Base-by-base conservation (phyloP, 106 monocot species). In the Apostasia ramifera region DNA sequence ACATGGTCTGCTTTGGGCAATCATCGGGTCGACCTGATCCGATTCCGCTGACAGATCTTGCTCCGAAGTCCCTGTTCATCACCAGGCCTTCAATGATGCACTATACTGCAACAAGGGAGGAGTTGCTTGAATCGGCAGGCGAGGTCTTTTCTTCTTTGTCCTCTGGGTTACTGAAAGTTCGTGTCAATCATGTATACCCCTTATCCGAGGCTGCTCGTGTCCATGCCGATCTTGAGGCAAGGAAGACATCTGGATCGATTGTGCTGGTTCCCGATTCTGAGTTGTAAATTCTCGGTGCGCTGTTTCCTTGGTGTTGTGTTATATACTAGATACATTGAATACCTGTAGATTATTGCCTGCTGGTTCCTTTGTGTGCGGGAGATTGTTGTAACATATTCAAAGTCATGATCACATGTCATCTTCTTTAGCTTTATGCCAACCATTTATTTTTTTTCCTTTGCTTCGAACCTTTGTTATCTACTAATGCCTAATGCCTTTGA, bases 221-320 rank as follows among this genome's bases (percentile, higher is more conserved):
- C 11, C 97, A 97, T 69, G 81, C 84, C 8, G 97, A 87, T 59
- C 85, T 97, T 5, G 92, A 97, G 61, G 79, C 73, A 1, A 84
- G 97, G 74, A 92, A 81, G 70, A 97, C 97, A 10, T 84, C 86
- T 38, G 97, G 92, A 57, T 97, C 97, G 9, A 70, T 92, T 2
- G 78, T 95, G 53, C 60, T 91, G 66, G 50, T 88, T 26, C 81
- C 94, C 26, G 73, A 73, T 73, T 13, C 43, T 8, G 65, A 65
- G 26, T 65, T 65, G 13, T 65, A 65, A 26, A 0, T 26, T 26
- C 26, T 26, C 26, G 26, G 26, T 26, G n/a, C n/a, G n/a, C n/a
- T n/a, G n/a, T n/a, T n/a, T n/a, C n/a, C n/a, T n/a, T n/a, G n/a
- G n/a, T n/a, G n/a, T n/a, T n/a, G n/a, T n/a, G n/a, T n/a, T n/a